These are phyloP conservation scores for Moesziomyces sp. DNA, from an alignment of 1,284 basidiomycete genomes.

Conservation along the genomic window DNA sequence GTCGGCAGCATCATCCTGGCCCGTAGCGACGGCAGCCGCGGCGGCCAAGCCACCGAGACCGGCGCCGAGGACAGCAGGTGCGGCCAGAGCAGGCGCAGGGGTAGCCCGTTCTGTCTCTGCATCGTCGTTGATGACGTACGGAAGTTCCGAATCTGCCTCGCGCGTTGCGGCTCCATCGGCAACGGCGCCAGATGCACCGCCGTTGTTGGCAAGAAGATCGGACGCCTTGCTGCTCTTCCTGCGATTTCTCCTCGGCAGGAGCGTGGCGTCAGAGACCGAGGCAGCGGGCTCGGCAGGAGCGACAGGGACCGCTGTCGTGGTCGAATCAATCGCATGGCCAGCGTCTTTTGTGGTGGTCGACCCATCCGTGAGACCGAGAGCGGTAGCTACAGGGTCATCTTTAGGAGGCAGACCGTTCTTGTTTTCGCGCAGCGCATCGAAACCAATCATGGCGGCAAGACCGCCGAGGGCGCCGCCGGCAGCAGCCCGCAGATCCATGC, in stretches of 20 bases:
- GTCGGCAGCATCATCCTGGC: slow-evolving; percentile 1
- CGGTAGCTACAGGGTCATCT: slow-evolving; percentile 20
- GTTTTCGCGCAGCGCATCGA: slow-evolving; percentile 41
- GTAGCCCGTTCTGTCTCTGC: slow-evolving; percentile 5
- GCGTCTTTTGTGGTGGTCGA: slow-evolving; percentile 7
- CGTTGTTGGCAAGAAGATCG: slow-evolving; percentile 9
- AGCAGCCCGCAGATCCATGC: slow-evolving; percentile 42
- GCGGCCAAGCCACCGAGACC: slow-evolving; percentile 37
- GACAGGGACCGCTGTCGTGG: slow-evolving; percentile 14
- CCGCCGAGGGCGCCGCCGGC: slow-evolving; percentile 49
- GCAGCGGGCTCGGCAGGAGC: slow-evolving; percentile 6
- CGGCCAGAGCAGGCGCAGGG: slow-evolving; percentile 21
- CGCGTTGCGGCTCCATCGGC: slow-evolving; percentile 3
- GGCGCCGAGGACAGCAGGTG: slow-evolving; percentile 21
- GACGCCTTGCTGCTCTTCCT: slow-evolving; percentile 21
- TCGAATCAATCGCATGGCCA: slow-evolving; percentile 18
- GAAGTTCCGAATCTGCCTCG: slow-evolving; percentile 26
- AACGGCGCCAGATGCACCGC: slow-evolving; percentile 1
- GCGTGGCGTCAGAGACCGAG: slow-evolving; percentile 11
- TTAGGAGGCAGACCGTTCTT: slow-evolving; percentile 43
- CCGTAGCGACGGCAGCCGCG: slow-evolving; percentile 20
- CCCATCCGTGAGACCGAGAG: slow-evolving; percentile 21
- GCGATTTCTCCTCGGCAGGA: slow-evolving; percentile 26
- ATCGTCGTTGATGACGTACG: slow-evolving; percentile 32
- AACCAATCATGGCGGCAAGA: slow-evolving; percentile 49